Conservation (phyloP, 495 filamentous ascomycete species). For the Neurospora sp. region DNA sequence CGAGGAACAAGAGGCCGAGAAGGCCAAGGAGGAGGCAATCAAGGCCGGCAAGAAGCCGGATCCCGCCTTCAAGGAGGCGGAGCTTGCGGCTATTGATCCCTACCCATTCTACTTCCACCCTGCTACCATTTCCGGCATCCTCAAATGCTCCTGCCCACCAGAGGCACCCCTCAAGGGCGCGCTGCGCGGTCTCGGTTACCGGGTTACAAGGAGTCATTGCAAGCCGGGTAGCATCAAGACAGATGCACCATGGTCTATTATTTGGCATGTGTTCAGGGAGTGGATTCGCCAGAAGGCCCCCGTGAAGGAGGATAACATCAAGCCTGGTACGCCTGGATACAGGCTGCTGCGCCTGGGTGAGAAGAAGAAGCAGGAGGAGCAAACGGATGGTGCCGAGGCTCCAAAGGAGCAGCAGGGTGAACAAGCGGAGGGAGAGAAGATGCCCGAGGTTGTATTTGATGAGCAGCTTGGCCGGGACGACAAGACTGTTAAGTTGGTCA, state of each 20-base stretch:
- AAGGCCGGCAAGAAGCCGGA: conserved; percentile 15
- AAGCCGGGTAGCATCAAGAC: conserved; percentile 85
- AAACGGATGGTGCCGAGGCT: conserved; percentile 13
- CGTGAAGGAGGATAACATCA: conserved; percentile 59
- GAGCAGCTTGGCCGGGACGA: conserved; percentile 62
- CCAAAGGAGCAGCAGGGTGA: conserved; percentile 9
- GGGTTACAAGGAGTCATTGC: conserved; percentile 70
- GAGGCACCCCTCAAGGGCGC: conserved; percentile 69
- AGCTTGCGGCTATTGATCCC: conserved; percentile 49
- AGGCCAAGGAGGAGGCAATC: conserved; percentile 1
- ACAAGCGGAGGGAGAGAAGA: conserved; percentile 17
- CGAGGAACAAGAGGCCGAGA: conserved; percentile 15
- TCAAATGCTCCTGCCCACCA: conserved; percentile 68
- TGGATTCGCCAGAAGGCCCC: conserved; percentile 73
- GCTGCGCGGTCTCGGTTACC: conserved; percentile 67
- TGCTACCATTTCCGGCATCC: conserved; percentile 52
- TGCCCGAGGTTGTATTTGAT: conserved; percentile 68
- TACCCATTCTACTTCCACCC: conserved; percentile 87
- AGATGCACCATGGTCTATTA: conserved; percentile 73
- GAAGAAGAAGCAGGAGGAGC: conserved; percentile 10
- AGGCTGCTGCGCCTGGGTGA: conserved; percentile 39
- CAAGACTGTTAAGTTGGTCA: conserved; percentile 51
- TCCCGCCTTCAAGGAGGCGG: conserved; percentile 29
- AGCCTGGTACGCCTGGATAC: conserved; percentile 56
- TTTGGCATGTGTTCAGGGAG: conserved; percentile 92